These are phyloP conservation scores for Nicotiana noctiflora DNA, from an alignment of 257 asterid species.

Conservation along the genomic window DNA sequence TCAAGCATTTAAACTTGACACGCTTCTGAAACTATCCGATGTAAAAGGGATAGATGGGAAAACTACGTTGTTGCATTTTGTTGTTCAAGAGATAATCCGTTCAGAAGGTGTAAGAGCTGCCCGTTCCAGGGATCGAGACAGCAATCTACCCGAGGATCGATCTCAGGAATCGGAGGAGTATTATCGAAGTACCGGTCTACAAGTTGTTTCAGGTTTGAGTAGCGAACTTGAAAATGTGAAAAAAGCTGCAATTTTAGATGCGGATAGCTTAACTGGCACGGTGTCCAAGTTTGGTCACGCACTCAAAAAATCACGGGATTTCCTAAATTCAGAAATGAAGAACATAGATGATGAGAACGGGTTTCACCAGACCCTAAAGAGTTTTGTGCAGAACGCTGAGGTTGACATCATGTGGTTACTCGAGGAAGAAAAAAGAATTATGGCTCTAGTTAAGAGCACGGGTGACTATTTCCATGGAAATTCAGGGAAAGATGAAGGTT, in stretches of 20 bases:
- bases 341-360: conserved; percentile 40
- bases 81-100: conserved; percentile 78
- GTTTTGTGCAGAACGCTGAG: conserved; percentile 64
- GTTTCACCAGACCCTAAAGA: conserved; percentile 46
- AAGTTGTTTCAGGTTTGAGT: conserved; percentile 58
- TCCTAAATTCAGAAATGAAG: conserved; percentile 56
- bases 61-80: conserved; percentile 83
- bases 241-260: conserved; percentile 61
- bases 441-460: conserved; percentile 67
- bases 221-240: conserved; percentile 69
- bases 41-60: conserved; percentile 90
- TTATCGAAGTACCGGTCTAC: conserved; percentile 60
- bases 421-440: conserved; percentile 77
- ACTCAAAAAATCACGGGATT: conserved; percentile 42
- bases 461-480: conserved; percentile 88
- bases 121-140: conserved; percentile 39
- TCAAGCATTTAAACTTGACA: conserved; percentile 89
- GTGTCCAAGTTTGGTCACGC: conserved; percentile 48
- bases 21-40: conserved; percentile 72
- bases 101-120: conserved; percentile 82
- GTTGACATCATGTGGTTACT: conserved; percentile 49
- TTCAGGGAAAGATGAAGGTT: conserved; percentile 81
- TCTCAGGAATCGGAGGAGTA: conserved; percentile 47
- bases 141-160: conserved; percentile 31
- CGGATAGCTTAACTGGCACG: conserved; percentile 52